Evolutionary conservation across 2,329 filamentous ascomycete genomes (phyloP), one percentile per base, ranked within the genome.

Genomic region (Monosporascus sp.): DNA sequence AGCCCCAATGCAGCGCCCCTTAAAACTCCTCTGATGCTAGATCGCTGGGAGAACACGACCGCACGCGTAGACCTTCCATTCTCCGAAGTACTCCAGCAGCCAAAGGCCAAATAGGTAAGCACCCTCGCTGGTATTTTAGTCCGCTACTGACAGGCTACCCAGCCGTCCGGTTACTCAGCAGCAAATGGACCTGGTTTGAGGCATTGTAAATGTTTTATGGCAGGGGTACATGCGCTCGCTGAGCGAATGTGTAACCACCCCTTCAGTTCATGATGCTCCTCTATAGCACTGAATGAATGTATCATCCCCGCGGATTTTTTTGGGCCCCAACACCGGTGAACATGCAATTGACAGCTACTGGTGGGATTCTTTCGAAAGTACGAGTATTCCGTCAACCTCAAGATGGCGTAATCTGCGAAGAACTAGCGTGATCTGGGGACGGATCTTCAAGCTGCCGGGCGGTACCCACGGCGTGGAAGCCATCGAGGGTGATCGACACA

Each of bases 401-500:
- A 59, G 56, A 56, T 55, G 50, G 60, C 15, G 58, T 58, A 58
- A 51, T 53, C 53, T 56, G 51, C 44, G 57, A 61, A 57, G 57
- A 56, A 48, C 60, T 55, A 56, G 59, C 56, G 49, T 53, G 55
- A 53, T 46, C 59, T 44, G 54, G 44, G 53, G 52, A 48, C 38
- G 61, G 57, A 50, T 54, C 51, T 40, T 50, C 59, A 43, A 37
- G 41, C 44, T 60, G 55, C 50, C 61, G 49, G 45, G 59, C 52
- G 49, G 60, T 51, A 47, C 56, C 60, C 49, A 62, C 69, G 7
- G 91, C 91, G 60, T 87, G 81, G 68, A 97, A 89, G 5, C 88
- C 90, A 59, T 96, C 88, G 14, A 94, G 72, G 0, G 89, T 91
- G 50, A 97, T 86, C 53, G 84, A 90, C 14, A 97, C 92, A 8